These are phyloP conservation scores for Amylocystis lapponica DNA, from an alignment of 768 basidiomycete genomes.

Conservation along the genomic window DNA sequence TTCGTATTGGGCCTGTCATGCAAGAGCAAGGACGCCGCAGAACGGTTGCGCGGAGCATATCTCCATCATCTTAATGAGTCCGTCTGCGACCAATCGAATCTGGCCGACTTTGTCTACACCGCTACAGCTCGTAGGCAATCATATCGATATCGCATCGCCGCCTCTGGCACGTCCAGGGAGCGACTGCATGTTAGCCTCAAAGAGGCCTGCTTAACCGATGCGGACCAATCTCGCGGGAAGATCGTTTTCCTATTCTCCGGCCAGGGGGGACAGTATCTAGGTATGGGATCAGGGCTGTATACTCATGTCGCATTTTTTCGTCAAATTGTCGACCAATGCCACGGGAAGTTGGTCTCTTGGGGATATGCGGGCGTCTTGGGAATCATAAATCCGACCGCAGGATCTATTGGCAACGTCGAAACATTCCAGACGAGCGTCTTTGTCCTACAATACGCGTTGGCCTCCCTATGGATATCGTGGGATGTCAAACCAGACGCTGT, in stretches of 20 bases:
- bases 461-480: slow-evolving; percentile 63
- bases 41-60: slow-evolving; percentile 41
- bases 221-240: slow-evolving; percentile 22
- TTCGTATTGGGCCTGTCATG: slow-evolving; percentile 60
- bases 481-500: slow-evolving; percentile 56
- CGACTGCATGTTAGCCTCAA: slow-evolving; percentile 45
- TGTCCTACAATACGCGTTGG: slow-evolving; percentile 57
- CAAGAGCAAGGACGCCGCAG: slow-evolving; percentile 43
- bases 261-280: slow-evolving; percentile 61
- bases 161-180: slow-evolving; percentile 35
- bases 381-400: slow-evolving; percentile 19
- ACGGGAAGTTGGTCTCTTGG: slow-evolving; percentile 39
- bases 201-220: slow-evolving; percentile 27
- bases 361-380: slow-evolving; percentile 47
- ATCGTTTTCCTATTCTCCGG: slow-evolving; percentile 70
- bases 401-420: slow-evolving; percentile 35
- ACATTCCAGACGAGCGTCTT: slow-evolving; percentile 51
- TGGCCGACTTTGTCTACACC: slow-evolving; percentile 60
- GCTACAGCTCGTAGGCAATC: slow-evolving; percentile 59
- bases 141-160: slow-evolving; percentile 47
- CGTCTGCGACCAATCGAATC: slow-evolving; percentile 16
- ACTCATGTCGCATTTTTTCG: slow-evolving; percentile 41
- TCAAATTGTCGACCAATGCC: slow-evolving; percentile 51
- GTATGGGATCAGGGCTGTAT: slow-evolving; percentile 61
- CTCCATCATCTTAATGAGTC: slow-evolving; percentile 40